phyloP scores from a whole-genome alignment of 2,329 filamentous ascomycete species.

The Juglanconis oblonga region DNA sequence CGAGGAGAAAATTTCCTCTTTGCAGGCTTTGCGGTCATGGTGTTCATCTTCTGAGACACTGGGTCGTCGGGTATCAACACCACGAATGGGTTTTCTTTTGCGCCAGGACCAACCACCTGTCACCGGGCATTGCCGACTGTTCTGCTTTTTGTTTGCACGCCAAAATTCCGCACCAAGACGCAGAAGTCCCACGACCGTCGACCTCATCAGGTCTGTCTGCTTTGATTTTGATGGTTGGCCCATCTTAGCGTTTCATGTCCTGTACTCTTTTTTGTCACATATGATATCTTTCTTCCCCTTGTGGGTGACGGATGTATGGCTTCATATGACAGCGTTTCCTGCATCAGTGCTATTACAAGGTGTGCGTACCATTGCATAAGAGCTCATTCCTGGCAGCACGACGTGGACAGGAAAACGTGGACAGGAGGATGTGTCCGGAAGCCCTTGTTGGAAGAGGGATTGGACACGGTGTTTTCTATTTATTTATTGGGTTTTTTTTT shows the following conservation, averaged over 20 bases:
- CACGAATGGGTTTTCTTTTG: background rate
- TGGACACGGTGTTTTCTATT: background rate
- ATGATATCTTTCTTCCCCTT: background rate
- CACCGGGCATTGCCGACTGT: background rate
- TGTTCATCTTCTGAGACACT: background rate
- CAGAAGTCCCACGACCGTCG: background rate
- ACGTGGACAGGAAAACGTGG: background rate
- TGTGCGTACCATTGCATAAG: background rate
- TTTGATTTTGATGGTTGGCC: background rate
- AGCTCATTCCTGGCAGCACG: background rate
- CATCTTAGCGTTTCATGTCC: background rate
- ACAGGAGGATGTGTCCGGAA: background rate
- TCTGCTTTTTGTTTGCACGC: background rate
- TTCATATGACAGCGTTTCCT: background rate
- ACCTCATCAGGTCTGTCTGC: background rate
- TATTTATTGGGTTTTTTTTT: too few relatives aligned
- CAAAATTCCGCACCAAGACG: background rate
- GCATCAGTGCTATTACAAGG: background rate
- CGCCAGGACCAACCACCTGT: background rate
- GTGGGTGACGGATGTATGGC: background rate
- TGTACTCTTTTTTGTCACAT: background rate
- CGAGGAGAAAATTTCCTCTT: too few relatives aligned
- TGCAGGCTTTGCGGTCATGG: too few relatives aligned
- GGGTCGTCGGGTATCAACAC: background rate
- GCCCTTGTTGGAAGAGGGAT: background rate